Base-by-base conservation (phyloP, 1,284 basidiomycete species). In the Fomes fomentarius region DNA sequence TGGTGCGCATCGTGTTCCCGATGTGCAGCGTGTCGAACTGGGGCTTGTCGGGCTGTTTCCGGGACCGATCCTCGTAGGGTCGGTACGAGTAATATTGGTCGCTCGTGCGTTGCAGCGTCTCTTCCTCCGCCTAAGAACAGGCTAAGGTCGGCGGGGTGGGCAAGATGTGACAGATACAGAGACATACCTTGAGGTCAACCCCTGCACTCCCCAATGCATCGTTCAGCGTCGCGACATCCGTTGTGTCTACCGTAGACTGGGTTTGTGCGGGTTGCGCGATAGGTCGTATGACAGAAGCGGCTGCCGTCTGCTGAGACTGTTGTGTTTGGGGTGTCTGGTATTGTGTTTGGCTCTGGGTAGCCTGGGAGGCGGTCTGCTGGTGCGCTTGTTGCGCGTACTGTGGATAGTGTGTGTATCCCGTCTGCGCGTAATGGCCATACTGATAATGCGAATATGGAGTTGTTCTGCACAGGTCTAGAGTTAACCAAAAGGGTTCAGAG, bases 181-280 rank as follows among this genome's bases (percentile, higher is more conserved):
- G 21, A 72, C 78, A 59, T 63, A 90, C 90, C 66, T 87, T 75
- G 33, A 93, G 73, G 73, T 93, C 91, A 7, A 93, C 88, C 14
- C 91, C 91, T 12, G 90, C 89, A 64, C 88, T 91, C 5, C 89
- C 91, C 3, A 93, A 71, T 1, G 89, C 91, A 66, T 93, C 91
- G 54, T 91, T 93, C 41, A 93, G 66, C 4, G 86, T 89, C 10
- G 88, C 82, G 34, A 91, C 80, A 64, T 91, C 89, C 1, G 84
- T 72, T 3, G 82, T 85, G 59, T 89, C 86, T 47, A 73, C 57
- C 14, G 64, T 57, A 22, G 50, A 52, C 12, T 57, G 54, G 9
- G 54, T 35, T 26, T 47, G 50, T 11, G 55, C 26, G 6, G 59
- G 38, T 25, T 57, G 59, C 30, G 48, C 38, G 5, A 40, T 48